Base-by-base conservation (phyloP, 208 protist species). In the Acanthamoeba triangularis region DNA sequence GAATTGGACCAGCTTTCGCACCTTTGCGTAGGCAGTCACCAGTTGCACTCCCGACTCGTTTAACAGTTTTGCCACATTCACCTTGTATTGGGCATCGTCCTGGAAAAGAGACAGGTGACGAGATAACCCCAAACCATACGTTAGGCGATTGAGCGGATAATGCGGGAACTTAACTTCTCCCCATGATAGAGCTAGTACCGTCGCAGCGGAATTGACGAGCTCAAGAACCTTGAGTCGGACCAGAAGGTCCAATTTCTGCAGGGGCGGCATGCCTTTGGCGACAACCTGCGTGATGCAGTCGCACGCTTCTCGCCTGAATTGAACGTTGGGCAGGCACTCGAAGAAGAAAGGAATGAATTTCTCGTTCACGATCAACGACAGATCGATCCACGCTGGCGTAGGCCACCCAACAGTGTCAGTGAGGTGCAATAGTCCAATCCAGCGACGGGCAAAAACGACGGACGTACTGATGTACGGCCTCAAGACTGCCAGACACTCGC, bases 321-420 rank as follows among this genome's bases (percentile, higher is more conserved):
- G 4, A 16, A 44, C 90, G n/a, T 61, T 41, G 72, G 44, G 41
- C 35, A 97, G 85, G 56, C 88, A 95, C 28, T 96, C 91, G 25
- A 94, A 97, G 92, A 97, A 97, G 20, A 97, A 69, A 80, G 87
- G 96, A 11, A 97, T 95, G 35, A 97, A 97, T 54, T 87, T 90
- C 59, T 97, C 96, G 52, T 97, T 97, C 23, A 97, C 96, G 47
- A 97, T 96, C 30, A 97, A 74, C 61, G 88, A 90, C n/a, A 97
- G 84, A 52, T 97, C 96, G 41, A 97, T 97, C 96, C 96, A 97
- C 41, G 94, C 95, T 96, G 65, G n/a, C 28, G 76, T 14, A 30
- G 56, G 37, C 14, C 14, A 52, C 4, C 49, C 10, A 49, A 35
- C 1, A 72, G 3, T 56, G 52, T 56, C 52, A 56, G 52, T 56